A percentile compares a stretch with the other conserved stretches of the same genome.
Evolutionary conservation across 2,329 filamentous ascomycete species (phyloP).

Genomic region (Colletotrichum gloeosporioides): DNA sequence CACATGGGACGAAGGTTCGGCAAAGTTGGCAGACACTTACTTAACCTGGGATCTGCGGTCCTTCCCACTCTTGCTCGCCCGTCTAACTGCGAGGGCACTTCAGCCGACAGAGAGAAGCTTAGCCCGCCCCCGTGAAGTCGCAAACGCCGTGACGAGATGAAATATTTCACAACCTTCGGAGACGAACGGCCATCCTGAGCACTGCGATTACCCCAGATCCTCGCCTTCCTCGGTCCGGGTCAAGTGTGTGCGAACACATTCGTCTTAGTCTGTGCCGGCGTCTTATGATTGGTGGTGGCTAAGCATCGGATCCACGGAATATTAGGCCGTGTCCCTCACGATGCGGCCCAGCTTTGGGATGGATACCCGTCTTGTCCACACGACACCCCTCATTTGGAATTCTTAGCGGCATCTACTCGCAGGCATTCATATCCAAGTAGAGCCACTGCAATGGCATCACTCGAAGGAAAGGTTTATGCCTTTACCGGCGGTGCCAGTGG

Average conservation of each 20-base stretch:
- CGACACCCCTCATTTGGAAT: background rate
- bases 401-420: background rate
- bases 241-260: conserved; percentile 1
- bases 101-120: background rate
- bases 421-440: background rate
- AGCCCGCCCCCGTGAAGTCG: background rate
- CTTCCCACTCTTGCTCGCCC: background rate
- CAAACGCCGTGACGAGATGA: background rate
- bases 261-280: background rate
- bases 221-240: conserved; percentile 10
- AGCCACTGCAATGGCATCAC: conserved; percentile 27
- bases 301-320: background rate
- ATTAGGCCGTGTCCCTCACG: background rate
- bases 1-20: background rate
- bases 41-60: background rate
- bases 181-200: background rate
- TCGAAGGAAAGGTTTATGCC: conserved; percentile 35
- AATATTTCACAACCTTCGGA: background rate
- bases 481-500: conserved; percentile 39
- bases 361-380: background rate
- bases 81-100: background rate
- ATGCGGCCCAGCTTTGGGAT: background rate
- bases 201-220: background rate
- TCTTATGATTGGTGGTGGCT: background rate
- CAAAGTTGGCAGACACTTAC: background rate